Conservation (phyloP, 352 stramenopile genomes). For the Phytophthora palmivora region DNA sequence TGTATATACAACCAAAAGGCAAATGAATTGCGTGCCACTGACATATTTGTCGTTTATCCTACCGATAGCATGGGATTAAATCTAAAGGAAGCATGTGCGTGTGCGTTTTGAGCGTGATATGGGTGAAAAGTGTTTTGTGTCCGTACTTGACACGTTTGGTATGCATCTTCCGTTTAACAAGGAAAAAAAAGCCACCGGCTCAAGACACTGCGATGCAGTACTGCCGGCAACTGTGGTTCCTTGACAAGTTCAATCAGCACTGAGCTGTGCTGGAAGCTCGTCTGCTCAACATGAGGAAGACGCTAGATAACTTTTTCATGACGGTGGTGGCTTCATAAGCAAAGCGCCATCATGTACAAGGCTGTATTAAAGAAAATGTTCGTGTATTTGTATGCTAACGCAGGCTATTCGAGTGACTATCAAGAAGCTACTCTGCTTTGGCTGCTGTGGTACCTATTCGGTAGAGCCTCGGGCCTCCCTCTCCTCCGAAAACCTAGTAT, state of each 20-base stretch:
- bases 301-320: background rate
- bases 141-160: slow-evolving; percentile 14
- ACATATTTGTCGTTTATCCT: slow-evolving; percentile 12
- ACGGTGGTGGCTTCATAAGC: background rate
- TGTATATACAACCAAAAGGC: background rate
- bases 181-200: background rate
- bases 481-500: slow-evolving; percentile 26
- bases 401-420: slow-evolving; percentile 5
- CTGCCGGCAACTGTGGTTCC: background rate
- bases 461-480: slow-evolving; percentile 33
- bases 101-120: slow-evolving; percentile 12
- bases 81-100: slow-evolving; percentile 13
- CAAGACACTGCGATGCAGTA: slow-evolving; percentile 3
- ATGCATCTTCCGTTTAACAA: background rate
- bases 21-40: background rate
- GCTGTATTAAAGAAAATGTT: background rate
- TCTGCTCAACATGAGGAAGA: background rate
- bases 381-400: slow-evolving; percentile 12
- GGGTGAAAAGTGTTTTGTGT: slow-evolving; percentile 21
- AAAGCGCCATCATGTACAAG: slow-evolving; percentile 9
- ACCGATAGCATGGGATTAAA: slow-evolving; percentile 10
- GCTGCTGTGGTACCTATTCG: slow-evolving; percentile 35
- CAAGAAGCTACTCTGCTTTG: slow-evolving; percentile 27
- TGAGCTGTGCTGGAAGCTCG: background rate
- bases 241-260: slow-evolving; percentile 1